A percentile compares a stretch with the other conserved stretches of the same genome.
Evolutionary conservation across 148 eudicot genomes (phyloP).

Genomic region (Diospyros kaki): DNA sequence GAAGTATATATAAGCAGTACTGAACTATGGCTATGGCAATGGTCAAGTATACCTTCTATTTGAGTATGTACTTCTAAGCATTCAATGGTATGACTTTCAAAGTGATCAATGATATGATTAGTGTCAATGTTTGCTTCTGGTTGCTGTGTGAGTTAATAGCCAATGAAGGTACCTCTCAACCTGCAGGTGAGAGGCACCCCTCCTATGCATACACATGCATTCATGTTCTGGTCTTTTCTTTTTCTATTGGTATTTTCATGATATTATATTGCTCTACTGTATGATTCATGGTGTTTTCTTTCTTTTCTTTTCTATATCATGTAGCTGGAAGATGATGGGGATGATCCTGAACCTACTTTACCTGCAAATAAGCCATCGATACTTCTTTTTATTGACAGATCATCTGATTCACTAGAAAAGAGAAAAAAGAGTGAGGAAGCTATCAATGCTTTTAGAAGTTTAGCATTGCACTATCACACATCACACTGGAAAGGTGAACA

Average conservation of each 20-base stretch:
- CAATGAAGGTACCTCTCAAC: background rate
- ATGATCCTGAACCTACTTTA: constrained; percentile 45
- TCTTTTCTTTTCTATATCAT: constrained; percentile 9
- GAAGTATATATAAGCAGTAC: background rate
- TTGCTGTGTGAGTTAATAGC: constrained; percentile 1
- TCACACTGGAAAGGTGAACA: constrained; percentile 20
- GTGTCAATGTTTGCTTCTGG: background rate
- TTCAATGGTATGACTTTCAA: background rate
- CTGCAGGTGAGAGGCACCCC: background rate
- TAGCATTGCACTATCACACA: constrained; percentile 41
- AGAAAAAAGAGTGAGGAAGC: constrained; percentile 55
- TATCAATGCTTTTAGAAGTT: constrained; percentile 52
- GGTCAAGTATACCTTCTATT: background rate
- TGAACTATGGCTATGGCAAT: background rate
- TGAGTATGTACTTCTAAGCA: background rate
- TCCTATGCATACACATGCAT: background rate
- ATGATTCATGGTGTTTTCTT: background rate
- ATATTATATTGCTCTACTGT: background rate
- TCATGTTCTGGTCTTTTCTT: background rate
- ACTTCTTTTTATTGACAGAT: constrained; percentile 76
- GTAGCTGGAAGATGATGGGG: constrained; percentile 55
- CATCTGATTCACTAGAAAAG: constrained; percentile 43
- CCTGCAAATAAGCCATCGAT: constrained; percentile 72
- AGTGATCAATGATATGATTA: background rate
- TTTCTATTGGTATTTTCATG: background rate